These are phyloP conservation scores for Trifolium subterraneum DNA, from an alignment of 306 rosid genomes.

Conservation along the genomic window DNA sequence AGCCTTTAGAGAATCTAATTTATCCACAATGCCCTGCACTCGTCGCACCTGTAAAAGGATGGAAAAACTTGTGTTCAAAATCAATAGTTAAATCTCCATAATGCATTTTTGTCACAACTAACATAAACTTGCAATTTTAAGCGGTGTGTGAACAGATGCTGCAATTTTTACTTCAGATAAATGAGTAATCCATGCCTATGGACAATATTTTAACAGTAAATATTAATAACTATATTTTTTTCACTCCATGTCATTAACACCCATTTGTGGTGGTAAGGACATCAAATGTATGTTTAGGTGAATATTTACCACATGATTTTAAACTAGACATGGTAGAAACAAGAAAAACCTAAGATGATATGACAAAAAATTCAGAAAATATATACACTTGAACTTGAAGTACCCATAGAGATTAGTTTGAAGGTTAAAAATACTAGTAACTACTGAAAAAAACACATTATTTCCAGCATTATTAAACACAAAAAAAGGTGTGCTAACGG, in stretches of 20 bases:
- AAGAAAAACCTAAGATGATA: too few species aligned
- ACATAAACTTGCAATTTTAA: neutral
- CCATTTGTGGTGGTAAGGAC: neutral
- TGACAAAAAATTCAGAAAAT: too few species aligned
- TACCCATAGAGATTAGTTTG: too few species aligned
- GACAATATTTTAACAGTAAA: neutral
- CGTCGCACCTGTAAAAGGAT: constrained; percentile 58
- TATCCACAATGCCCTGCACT: constrained; percentile 50
- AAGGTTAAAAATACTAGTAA: too few species aligned
- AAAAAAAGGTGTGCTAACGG: too few species aligned
- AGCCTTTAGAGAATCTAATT: constrained; percentile 53
- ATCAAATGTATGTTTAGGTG: neutral
- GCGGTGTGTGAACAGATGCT: neutral
- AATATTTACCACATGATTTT: neutral
- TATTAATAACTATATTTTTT: neutral
- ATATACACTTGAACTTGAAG: too few species aligned
- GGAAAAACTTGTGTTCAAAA: constrained; percentile 20
- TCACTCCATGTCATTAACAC: neutral
- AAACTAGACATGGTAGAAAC: too few species aligned
- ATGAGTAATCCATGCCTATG: neutral
- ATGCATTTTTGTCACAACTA: neutral
- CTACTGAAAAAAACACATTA: too few species aligned
- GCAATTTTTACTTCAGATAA: neutral
- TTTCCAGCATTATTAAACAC: too few species aligned
- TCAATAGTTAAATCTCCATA: constrained; percentile 7